Evolutionary conservation across 805 yeast species (phyloP).

Genomic region (Brettanomyces custersianus): DNA sequence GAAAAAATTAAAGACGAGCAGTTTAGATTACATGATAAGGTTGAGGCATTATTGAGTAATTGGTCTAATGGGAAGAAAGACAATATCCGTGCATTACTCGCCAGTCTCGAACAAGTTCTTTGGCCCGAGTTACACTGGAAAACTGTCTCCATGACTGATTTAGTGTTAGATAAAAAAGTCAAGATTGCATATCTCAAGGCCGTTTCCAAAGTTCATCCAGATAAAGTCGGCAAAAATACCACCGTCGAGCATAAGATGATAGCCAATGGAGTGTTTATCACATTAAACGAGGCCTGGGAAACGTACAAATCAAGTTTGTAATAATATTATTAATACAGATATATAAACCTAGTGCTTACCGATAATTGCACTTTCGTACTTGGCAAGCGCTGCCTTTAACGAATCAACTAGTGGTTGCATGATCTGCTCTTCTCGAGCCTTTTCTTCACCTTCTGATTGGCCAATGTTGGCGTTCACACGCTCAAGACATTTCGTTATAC

Average conservation of each 20-base stretch:
- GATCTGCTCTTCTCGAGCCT: slow-evolving; percentile 11
- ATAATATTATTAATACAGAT: neutral
- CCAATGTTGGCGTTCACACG: slow-evolving; percentile 29
- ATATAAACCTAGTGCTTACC: slow-evolving; percentile 6
- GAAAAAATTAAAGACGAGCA: slow-evolving; percentile 47
- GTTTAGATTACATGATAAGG: slow-evolving; percentile 53
- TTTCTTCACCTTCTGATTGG: slow-evolving; percentile 11
- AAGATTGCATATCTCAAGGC: slow-evolving; percentile 79
- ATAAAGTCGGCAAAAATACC: slow-evolving; percentile 57
- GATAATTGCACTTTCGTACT: slow-evolving; percentile 34
- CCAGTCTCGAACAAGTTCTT: slow-evolving; percentile 58
- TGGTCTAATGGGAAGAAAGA: slow-evolving; percentile 78
- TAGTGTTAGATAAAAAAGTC: slow-evolving; percentile 84
- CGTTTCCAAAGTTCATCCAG: slow-evolving; percentile 73
- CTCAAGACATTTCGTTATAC: slow-evolving; percentile 38
- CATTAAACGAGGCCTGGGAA: slow-evolving; percentile 88
- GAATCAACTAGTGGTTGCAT: slow-evolving; percentile 38
- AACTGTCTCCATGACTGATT: slow-evolving; percentile 56
- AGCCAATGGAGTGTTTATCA: slow-evolving; percentile 80
- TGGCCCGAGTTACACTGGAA: slow-evolving; percentile 65
- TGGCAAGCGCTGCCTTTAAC: slow-evolving; percentile 35
- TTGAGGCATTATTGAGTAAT: slow-evolving; percentile 39
- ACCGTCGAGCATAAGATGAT: slow-evolving; percentile 68
- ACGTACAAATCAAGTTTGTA: slow-evolving; percentile 36
- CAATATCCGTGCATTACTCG: slow-evolving; percentile 68